Evolutionary conservation across 2,329 filamentous ascomycete genomes (phyloP).

Genomic region (Monilinia polystroma): DNA sequence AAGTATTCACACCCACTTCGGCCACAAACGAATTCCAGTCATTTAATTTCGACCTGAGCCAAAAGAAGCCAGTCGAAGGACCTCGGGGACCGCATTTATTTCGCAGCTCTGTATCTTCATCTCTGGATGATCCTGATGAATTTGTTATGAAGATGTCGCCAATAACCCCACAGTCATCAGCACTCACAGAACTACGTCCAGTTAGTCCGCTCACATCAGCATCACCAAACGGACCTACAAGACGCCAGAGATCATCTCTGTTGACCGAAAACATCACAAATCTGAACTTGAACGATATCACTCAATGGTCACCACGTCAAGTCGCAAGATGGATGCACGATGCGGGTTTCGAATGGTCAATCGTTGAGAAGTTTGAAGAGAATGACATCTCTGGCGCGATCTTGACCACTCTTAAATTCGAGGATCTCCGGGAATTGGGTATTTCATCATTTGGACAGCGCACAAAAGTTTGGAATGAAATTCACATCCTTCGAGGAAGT

Average conservation of each 20-base stretch:
- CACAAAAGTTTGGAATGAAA: conserved; percentile 77
- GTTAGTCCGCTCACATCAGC: conserved; percentile 26
- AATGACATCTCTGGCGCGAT: conserved; percentile 92
- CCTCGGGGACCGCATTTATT: conserved; percentile 87
- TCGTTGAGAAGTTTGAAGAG: conserved; percentile 81
- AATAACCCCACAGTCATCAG: conserved; percentile 62
- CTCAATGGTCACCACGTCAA: conserved; percentile 70
- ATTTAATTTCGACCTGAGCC: conserved; percentile 60
- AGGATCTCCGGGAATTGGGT: conserved; percentile 78
- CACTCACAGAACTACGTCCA: conserved; percentile 35
- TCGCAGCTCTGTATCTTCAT: conserved; percentile 62
- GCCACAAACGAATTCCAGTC: conserved; percentile 54
- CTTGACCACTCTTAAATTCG: conserved; percentile 85
- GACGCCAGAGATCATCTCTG: conserved; percentile 12
- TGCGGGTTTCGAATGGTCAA: conserved; percentile 71
- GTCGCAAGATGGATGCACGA: conserved; percentile 86
- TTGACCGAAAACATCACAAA: conserved; percentile 54
- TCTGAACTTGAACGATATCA: conserved; percentile 59
- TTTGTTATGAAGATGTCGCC: conserved; percentile 68
- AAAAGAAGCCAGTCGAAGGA: conserved; percentile 67
- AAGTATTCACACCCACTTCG: conserved; percentile 74
- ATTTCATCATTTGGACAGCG: conserved; percentile 80
- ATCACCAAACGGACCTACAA: not conserved
- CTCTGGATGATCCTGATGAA: conserved; percentile 52
- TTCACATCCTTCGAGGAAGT: conserved; percentile 64